Evolutionary conservation across 208 protist genomes (phyloP).

Genomic region (Crithidia acanthocephali): DNA sequence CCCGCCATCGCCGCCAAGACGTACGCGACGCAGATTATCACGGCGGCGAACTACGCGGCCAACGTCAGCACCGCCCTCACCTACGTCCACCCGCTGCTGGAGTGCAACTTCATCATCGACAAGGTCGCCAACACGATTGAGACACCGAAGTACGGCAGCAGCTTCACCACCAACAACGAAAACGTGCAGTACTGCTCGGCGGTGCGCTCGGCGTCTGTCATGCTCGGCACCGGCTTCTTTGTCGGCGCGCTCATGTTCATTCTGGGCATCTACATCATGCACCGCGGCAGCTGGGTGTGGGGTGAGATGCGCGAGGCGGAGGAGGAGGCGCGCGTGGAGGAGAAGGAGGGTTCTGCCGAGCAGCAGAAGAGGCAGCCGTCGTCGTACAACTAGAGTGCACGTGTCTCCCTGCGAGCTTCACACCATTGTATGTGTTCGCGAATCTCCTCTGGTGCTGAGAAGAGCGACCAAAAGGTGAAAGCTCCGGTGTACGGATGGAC

Average conservation of each 20-base stretch:
- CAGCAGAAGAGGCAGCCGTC: neutral
- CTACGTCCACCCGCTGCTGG: constrained; percentile 61
- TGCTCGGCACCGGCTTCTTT: constrained; percentile 77
- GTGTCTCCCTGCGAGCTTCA: neutral
- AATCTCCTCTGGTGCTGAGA: neutral
- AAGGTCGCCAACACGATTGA: constrained; percentile 52
- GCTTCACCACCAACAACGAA: constrained; percentile 10
- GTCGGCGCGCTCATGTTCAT: constrained; percentile 78
- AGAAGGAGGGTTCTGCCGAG: neutral
- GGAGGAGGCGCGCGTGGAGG: constrained; percentile 1
- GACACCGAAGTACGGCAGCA: constrained; percentile 27
- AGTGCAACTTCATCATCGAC: constrained; percentile 86
- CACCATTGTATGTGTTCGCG: neutral
- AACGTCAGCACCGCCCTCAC: constrained; percentile 73
- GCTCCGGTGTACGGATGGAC: too few relatives aligned
- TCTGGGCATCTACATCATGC: constrained; percentile 69
- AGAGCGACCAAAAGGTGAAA: neutral
- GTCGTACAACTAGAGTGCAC: constrained; percentile 20
- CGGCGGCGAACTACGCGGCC: constrained; percentile 30
- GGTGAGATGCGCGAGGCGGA: constrained; percentile 4
- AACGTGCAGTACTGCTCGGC: constrained; percentile 43
- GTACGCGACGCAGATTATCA: constrained; percentile 36
- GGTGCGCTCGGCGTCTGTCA: constrained; percentile 45
- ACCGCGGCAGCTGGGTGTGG: constrained; percentile 70
- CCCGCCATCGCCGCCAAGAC: constrained; percentile 29